These are phyloP conservation scores for Entelexis sorbosivorans DNA, from an alignment of 1,139 yeast species.

Conservation along the genomic window DNA sequence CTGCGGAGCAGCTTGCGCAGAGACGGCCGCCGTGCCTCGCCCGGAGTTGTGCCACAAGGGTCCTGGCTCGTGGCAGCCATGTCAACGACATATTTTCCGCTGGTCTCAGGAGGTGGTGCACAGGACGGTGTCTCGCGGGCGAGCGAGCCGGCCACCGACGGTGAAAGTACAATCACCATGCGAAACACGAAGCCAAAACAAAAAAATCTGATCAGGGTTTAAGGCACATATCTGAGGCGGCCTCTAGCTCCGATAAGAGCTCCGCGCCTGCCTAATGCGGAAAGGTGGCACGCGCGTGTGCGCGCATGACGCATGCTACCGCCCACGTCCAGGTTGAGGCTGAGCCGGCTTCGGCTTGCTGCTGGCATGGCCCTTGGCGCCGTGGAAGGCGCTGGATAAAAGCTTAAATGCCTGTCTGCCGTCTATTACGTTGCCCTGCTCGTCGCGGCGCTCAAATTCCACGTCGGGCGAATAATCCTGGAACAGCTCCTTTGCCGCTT, in stretches of 20 bases:
- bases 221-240: neutral
- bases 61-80: neutral
- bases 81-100: neutral
- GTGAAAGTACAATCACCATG: slow-evolving; percentile 5
- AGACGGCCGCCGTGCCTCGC: neutral
- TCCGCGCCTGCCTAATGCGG: neutral
- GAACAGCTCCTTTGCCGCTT: slow-evolving; percentile 30
- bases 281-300: neutral
- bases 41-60: neutral
- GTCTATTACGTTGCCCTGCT: slow-evolving; percentile 49
- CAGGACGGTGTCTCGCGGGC: neutral
- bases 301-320: neutral
- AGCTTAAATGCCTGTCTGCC: slow-evolving; percentile 78
- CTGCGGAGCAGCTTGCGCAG: slow-evolving; percentile 1
- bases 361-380: slow-evolving; percentile 30
- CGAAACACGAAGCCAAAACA: neutral
- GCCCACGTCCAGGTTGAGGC: neutral
- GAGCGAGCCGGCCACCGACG: neutral
- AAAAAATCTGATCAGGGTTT: neutral
- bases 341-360: neutral
- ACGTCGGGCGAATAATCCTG: slow-evolving; percentile 54
- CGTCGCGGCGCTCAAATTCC: slow-evolving; percentile 56
- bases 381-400: slow-evolving; percentile 80
- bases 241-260: neutral
- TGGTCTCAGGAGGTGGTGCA: neutral